Base-by-base conservation (phyloP, 1,284 basidiomycete species). In the Meira miltonrushii region DNA sequence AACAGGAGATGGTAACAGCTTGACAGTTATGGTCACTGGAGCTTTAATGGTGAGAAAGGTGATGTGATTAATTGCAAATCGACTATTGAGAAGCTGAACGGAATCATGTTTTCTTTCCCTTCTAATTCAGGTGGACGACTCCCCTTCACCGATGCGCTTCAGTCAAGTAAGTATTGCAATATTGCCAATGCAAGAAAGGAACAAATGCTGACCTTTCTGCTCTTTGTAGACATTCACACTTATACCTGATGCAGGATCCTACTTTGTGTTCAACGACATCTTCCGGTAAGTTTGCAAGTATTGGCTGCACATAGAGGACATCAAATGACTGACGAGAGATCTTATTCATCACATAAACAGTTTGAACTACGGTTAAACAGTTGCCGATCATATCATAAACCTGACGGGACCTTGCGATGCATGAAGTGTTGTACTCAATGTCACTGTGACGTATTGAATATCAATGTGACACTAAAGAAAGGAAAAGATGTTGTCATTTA, bases 21-120 rank as follows among this genome's bases (percentile, higher is more conserved):
- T 97, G 64, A 81, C 95, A 59, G 90, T 97, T 58, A 86, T 87
- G 74, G 90, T 97, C 40, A 96, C 92, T 25, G 94, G 94, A 10
- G 81, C 86, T 54, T 82, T 97, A 33, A 57, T 73, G 58, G 87
- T 78, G 13, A 41, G 67, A 21, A 17, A 4, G 7, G 25, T 9
- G 5, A 13, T 21, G 12, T 23, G 7, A 21, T 3, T 6, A 48
- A 5, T 28, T 53, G 13, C 10, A 4, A 4, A n/a, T 15, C 3
- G 19, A 6, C 3, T 21, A 3, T 43, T 43, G 41, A 43, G n/a
- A 43, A 4, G n/a, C n/a, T 43, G 10, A 43, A n/a, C 6, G 19
- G 3, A 21, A 33, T 28, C 10, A 33, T 13, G 39, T n/a, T 28
- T 8, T 8, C 23, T 55, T 23, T 57, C 57, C 17, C 7, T 12